Evolutionary conservation across 345 rosid genomes (phyloP), one percentile per base, ranked within the genome.

Genomic region (Citrus glauca): DNA sequence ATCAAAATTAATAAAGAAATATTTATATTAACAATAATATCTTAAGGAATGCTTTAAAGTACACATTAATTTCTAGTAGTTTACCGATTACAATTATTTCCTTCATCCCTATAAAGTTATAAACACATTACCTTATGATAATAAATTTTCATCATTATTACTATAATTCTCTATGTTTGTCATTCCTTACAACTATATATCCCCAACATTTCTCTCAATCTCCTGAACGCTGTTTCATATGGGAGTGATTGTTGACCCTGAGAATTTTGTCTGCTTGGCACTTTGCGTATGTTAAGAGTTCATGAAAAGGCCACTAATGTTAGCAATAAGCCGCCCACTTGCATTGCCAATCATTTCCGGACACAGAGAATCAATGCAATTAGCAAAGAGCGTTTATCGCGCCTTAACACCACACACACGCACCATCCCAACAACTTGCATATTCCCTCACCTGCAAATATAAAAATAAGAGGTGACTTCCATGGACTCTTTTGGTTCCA

Each of bases 401-500:
- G 74, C 77, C 67, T 42, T 57, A 68, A 55, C 77, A 69, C 62
- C 20, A 4, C 22, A 17, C 22, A 16, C 64, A 56, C 72, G 22
- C 25, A 53, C 19, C 38, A 25, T 35, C 59, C 11, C 35, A 20
- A 27, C 40, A 77, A 64, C 45, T 70, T 75, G 78, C 75, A 59
- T 78, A 61, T 66, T 75, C 78, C 79, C 27, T 77, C 71, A 42
- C 65, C 32, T 38, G 59, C 72, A 63, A 55, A 53, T 53, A 53
- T 16, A 66, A 33, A 59, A 38, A 73, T 74, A 77, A 71, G 17
- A 60, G 74, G 35, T 72, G 77, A 66, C 69, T 40, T 42, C 57
- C 78, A 78, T 81, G 70, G 78, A 75, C 72, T 50, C 63, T 71
- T 75, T 81, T 64, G 75, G 82, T 82, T 81, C 80, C 78, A 74